Base-by-base conservation (phyloP, 1,139 yeast genomes). In the Hyphopichia buzzinii region DNA sequence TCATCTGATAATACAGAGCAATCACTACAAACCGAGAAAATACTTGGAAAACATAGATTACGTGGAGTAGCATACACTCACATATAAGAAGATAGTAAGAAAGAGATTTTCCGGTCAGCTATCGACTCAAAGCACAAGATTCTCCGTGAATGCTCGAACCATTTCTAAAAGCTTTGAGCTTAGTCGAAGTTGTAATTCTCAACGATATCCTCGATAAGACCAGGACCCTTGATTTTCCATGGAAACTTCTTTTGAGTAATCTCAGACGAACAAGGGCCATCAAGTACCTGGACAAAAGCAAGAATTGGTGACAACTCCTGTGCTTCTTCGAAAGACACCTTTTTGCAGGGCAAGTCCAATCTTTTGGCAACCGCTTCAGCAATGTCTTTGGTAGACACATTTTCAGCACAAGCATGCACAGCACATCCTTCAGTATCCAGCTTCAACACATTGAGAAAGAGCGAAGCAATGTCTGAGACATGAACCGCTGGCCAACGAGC, bases 401-500 rank as follows among this genome's bases (percentile, higher is more conserved):
- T 35, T 30, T 56, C 64, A 24, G 44, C 54, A 22, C 47, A 46
- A 2, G 47, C 60, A 37, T 57, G 61, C 24, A 50, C 52, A 10
- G 35, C 39, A 4, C 35, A 29, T 7, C 64, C 64, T 8, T 59
- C 42, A 2, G 21, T 31, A 4, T 57, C 64, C 8, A 10, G 23
- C 23, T 19, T 19, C 23, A 19, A 19, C 6, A 19, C 8, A 30
- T 55, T 55, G 38, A 57, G 61, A n/a, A 55, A 17, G 15, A 60
- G 28, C 4, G 23, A 35, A 1, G 63, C 67, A 19, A 55, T 62
- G 49, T 64, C 70, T 2, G 31, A 15, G 12, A 43, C 44, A 31
- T 59, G 50, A n/a, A 58, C 58, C 3, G 64, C 56, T 4, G 61
- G 40, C 67, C 67, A 64, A 2, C 6, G 6, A 19, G 23, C 23